phyloP scores from a whole-genome alignment of 177 flowering plant species.

The Vitis hybrid region DNA sequence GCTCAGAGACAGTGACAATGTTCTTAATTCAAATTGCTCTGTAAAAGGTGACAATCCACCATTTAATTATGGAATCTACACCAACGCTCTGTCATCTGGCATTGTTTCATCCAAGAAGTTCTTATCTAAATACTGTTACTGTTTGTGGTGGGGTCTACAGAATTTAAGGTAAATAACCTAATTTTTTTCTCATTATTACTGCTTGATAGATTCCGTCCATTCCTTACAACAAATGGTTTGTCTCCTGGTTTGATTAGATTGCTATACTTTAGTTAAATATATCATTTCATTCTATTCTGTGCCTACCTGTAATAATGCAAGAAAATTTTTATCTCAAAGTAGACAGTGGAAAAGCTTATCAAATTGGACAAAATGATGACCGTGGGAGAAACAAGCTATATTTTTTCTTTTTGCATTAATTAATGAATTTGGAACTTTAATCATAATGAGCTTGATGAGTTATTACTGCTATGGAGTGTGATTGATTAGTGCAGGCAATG shows the following conservation, averaged over 20 bases:
- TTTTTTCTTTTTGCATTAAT: too few species aligned
- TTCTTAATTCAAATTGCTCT: conserved; percentile 46
- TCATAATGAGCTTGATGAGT: too few species aligned
- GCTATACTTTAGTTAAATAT: not conserved
- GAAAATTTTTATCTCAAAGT: too few species aligned
- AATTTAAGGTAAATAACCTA: conserved; percentile 69
- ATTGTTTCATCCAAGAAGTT: conserved; percentile 65
- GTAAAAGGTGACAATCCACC: conserved; percentile 40
- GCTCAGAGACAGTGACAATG: conserved; percentile 32
- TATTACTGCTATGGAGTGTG: too few species aligned
- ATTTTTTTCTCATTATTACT: conserved; percentile 1
- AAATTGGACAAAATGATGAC: too few species aligned
- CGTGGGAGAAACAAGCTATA: too few species aligned
- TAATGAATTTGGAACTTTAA: too few species aligned
- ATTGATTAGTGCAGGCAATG: too few species aligned
- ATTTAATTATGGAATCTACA: conserved; percentile 86
- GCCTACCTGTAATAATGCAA: too few species aligned
- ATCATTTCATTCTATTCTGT: too few species aligned
- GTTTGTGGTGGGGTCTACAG: conserved; percentile 99
- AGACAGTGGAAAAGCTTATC: too few species aligned
- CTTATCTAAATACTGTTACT: conserved; percentile 81
- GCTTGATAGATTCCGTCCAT: not conserved
- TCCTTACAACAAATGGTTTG: not conserved
- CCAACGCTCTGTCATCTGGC: conserved; percentile 67
- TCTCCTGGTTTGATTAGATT: not conserved